Base-by-base conservation (phyloP, 179 eudicot species). In the Amaranthus tricolor region DNA sequence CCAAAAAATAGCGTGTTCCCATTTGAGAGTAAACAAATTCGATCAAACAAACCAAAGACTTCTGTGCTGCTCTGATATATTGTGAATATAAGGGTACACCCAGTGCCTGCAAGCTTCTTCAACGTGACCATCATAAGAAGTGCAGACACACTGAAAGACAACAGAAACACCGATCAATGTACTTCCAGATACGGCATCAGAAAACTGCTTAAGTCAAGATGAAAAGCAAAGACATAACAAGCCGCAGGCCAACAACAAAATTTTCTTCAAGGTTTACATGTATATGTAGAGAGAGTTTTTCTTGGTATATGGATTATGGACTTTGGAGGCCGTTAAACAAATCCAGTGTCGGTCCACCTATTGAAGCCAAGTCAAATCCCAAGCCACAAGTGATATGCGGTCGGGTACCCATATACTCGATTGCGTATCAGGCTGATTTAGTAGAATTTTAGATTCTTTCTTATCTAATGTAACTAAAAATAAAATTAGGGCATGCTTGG, bases 61-160 rank as follows among this genome's bases (percentile, higher is more conserved):
- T 95, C 99, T 16, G 99, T 95, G 89, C 97, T 95, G 86, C 99
- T 95, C 85, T 95, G 99, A 84, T 89, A 74, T 71, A 95, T 86
- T 66, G 98, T 91, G 81, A 95, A 95, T 79, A 95, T 85, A 21
- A 95, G 92, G 71, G 99, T 95, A 93, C 97, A 95, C 13, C 97
- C 98, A 2, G 94, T 88, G 80, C 90, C 89, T 17, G 98, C 97
- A 61, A 95, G 97, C 84, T 93, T 95, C 92, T 95, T 95, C 85
- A 95, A 74, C 21, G 99, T 93, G 31, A 95, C 99, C 99, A 95
- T 95, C 99, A 95, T 95, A 66, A 95, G 87, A 76, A 95, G 96
- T 73, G 99, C 96, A 67, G 98, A 95, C 40, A 95, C 99, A 77
- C 99, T 95, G 91, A 59, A 86, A 71, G 56, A 74, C 61, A 71